phyloP scores from a whole-genome alignment of 345 rosid species.

The Eucalyptus microcorys region DNA sequence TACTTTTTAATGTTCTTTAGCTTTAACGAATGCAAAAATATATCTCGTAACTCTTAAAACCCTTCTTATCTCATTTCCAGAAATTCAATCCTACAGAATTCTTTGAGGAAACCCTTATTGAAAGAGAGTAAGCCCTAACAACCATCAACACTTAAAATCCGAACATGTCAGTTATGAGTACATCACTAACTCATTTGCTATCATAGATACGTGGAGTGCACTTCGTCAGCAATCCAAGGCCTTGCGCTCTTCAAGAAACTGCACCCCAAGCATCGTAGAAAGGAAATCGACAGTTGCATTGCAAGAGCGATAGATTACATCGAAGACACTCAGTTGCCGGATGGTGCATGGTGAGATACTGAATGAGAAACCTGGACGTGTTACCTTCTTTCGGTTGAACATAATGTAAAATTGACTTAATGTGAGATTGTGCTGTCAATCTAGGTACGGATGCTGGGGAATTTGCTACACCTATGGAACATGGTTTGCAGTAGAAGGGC shows the following conservation, averaged over 20 bases:
- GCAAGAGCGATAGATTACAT: slow-evolving; percentile 7
- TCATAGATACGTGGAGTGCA: slow-evolving; percentile 41
- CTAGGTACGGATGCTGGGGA: slow-evolving; percentile 64
- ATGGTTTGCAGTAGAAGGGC: slow-evolving; percentile 41
- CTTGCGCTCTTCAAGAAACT: slow-evolving; percentile 25
- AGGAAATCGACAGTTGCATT: slow-evolving; percentile 19
- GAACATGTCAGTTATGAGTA: neutral
- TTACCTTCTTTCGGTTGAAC: neutral
- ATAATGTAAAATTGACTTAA: neutral
- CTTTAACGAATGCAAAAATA: neutral
- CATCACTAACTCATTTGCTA: neutral
- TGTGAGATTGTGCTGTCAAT: neutral
- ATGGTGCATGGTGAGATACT: slow-evolving; percentile 35
- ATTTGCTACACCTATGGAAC: slow-evolving; percentile 53
- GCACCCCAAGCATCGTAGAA: slow-evolving; percentile 18
- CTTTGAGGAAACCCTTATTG: slow-evolving; percentile 32
- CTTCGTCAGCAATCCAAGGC: slow-evolving; percentile 31
- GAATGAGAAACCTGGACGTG: neutral
- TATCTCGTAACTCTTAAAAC: neutral
- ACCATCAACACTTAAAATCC: neutral
- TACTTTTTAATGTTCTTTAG: neutral
- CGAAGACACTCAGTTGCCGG: slow-evolving; percentile 26
- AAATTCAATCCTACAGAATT: slow-evolving; percentile 40
- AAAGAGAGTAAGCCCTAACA: slow-evolving; percentile 27
- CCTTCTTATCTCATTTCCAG: neutral